Percentiles rank a stretch among this genome's conserved stretches.
These are phyloP conservation scores for Volvox carteri DNA, from an alignment of 163 green algal species.

Conservation along the genomic window DNA sequence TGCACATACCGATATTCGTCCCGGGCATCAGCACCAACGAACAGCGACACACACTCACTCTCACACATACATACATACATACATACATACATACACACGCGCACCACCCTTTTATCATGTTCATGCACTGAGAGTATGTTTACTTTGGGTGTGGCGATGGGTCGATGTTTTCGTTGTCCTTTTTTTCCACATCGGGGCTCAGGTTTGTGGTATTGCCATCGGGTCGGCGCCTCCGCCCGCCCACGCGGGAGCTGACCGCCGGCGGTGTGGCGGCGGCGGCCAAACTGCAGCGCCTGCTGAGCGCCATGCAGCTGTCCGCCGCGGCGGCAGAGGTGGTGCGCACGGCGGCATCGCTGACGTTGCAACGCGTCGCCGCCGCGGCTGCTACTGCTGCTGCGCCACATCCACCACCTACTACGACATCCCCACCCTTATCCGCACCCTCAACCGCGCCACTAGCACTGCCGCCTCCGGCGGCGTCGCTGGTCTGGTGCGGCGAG, in stretches of 20 bases:
- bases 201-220: background rate
- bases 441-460: background rate
- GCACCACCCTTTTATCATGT: too few relatives aligned
- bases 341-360: slow-evolving; percentile 19
- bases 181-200: too few relatives aligned
- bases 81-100: too few relatives aligned
- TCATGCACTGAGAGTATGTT: too few relatives aligned
- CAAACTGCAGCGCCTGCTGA: slow-evolving; percentile 38
- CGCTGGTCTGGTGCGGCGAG: slow-evolving; percentile 40
- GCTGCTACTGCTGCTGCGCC: background rate
- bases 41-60: too few relatives aligned
- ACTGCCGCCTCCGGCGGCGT: background rate
- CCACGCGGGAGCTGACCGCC: background rate
- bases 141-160: too few relatives aligned
- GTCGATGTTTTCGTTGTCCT: too few relatives aligned
- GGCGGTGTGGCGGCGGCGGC: slow-evolving; percentile 34
- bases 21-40: too few relatives aligned
- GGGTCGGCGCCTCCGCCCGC: slow-evolving; percentile 39
- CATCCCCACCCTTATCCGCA: background rate
- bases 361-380: background rate
- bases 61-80: too few relatives aligned
- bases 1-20: too few relatives aligned
- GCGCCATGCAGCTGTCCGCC: slow-evolving; percentile 20
- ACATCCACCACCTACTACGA: too few relatives aligned
- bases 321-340: slow-evolving; percentile 37